These are phyloP conservation scores for Parathielavia appendiculata DNA, from an alignment of 495 filamentous ascomycete species.

Conservation along the genomic window DNA sequence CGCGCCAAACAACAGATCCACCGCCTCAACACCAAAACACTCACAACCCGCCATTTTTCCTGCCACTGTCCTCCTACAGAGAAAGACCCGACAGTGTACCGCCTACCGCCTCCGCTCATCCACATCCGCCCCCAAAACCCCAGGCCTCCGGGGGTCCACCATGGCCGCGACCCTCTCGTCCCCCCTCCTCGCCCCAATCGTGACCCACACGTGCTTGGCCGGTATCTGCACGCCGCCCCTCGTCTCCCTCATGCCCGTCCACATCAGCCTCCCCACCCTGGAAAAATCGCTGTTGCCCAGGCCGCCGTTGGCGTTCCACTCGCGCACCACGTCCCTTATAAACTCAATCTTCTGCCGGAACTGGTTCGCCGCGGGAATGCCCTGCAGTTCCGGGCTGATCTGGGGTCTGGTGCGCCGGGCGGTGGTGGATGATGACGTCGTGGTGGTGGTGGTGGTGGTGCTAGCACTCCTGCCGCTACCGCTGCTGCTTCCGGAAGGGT, in stretches of 20 bases:
- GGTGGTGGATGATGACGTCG: neutral
- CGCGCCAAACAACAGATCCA: neutral
- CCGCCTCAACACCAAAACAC: neutral
- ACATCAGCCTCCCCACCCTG: constrained; percentile 51
- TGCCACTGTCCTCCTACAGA: neutral
- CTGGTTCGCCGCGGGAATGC: constrained; percentile 69
- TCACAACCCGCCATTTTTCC: neutral
- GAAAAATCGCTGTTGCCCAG: constrained; percentile 56
- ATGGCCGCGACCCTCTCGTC: constrained; percentile 53
- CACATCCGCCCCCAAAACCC: constrained; percentile 45
- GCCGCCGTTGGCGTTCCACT: constrained; percentile 68
- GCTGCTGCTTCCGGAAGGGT: constrained; percentile 30
- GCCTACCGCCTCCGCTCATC: constrained; percentile 30
- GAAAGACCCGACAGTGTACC: no score
- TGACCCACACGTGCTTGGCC: constrained; percentile 76
- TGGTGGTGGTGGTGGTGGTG: constrained; percentile 2
- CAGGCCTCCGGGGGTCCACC: constrained; percentile 48
- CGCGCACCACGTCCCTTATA: constrained; percentile 60
- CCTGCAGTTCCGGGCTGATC: constrained; percentile 53
- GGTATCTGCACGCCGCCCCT: constrained; percentile 47
- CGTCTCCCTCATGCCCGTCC: constrained; percentile 65
- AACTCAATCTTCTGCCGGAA: constrained; percentile 76
- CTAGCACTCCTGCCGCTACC: neutral
- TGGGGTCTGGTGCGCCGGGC: constrained; percentile 44
- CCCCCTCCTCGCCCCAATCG: constrained; percentile 69